phyloP scores from a whole-genome alignment of 1,284 basidiomycete genomes.

The Clitocybe nebularis region DNA sequence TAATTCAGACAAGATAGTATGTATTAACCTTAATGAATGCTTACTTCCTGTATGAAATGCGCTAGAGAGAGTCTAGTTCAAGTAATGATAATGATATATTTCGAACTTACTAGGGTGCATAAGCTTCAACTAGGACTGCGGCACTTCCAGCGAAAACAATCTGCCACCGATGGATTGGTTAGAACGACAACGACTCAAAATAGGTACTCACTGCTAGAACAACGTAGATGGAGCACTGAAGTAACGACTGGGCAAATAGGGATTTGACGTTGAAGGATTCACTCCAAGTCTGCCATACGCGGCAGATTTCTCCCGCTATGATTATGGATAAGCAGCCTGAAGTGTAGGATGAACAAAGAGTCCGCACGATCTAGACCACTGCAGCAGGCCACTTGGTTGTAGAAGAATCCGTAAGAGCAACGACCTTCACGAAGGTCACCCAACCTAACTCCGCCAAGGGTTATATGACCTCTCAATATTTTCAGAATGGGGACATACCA shows the following conservation, averaged over 20 bases:
- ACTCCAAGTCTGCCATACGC: constrained; percentile 70
- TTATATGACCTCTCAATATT: constrained; percentile 6
- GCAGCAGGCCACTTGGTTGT: constrained; percentile 72
- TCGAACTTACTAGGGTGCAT: constrained; percentile 62
- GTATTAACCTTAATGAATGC: constrained; percentile 21
- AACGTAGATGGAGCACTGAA: constrained; percentile 64
- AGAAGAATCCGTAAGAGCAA: constrained; percentile 69
- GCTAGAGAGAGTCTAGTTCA: constrained; percentile 27
- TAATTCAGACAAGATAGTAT: constrained; percentile 1
- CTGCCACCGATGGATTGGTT: constrained; percentile 28
- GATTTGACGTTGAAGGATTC: constrained; percentile 49
- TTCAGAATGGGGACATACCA: constrained; percentile 43
- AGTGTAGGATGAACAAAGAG: constrained; percentile 2
- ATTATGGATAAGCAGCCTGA: constrained; percentile 5
- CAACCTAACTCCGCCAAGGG: constrained; percentile 39
- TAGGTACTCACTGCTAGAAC: constrained; percentile 50
- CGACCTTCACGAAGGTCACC: constrained; percentile 68
- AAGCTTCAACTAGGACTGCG: constrained; percentile 60
- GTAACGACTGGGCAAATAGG: constrained; percentile 54
- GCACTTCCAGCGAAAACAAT: constrained; percentile 60
- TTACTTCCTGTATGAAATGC: constrained; percentile 78
- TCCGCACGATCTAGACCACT: constrained; percentile 67
- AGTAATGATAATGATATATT: background rate
- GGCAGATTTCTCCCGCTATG: constrained; percentile 67
- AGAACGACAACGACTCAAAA: background rate